Evolutionary conservation across 1,284 basidiomycete species (phyloP).

Genomic region (Mrakiaceae sp.): DNA sequence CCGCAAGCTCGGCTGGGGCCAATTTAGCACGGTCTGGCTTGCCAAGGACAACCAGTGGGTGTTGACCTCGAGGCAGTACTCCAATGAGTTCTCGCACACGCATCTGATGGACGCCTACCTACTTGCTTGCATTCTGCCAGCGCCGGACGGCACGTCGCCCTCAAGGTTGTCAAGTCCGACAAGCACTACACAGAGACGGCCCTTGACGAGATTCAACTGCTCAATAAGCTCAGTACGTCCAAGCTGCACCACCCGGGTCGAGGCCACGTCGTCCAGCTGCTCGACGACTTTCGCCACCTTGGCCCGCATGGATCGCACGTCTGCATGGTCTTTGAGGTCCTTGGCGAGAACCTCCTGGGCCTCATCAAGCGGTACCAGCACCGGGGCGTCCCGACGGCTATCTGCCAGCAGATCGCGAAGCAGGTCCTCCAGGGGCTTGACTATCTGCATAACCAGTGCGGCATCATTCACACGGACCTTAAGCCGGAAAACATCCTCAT

Average conservation of each 20-base stretch:
- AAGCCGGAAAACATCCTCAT: constrained; percentile 98
- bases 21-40: constrained; percentile 91
- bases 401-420: constrained; percentile 94
- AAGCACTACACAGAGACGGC: constrained; percentile 96
- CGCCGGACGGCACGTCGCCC: constrained; percentile 86
- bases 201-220: constrained; percentile 94
- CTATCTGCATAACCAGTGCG: constrained; percentile 94
- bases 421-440: constrained; percentile 90
- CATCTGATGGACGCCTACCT: not conserved
- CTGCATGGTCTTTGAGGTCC: constrained; percentile 99
- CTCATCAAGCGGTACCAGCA: constrained; percentile 86
- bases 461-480: constrained; percentile 89
- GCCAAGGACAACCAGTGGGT: constrained; percentile 72
- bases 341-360: constrained; percentile 92
- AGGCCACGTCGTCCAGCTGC: constrained; percentile 73
- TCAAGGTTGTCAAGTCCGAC: constrained; percentile 98
- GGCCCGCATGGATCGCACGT: constrained; percentile 97
- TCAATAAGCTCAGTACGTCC: constrained; percentile 86
- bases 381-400: constrained; percentile 76
- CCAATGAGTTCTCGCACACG: not conserved
- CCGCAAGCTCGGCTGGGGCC: constrained; percentile 93
- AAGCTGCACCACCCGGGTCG: constrained; percentile 48
- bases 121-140: constrained; percentile 38
- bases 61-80: constrained; percentile 26
- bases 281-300: constrained; percentile 92